Percentiles rank a stretch among this genome's conserved stretches.
Evolutionary conservation across 163 green algal species (phyloP).

Genomic region (Volvox carteri): DNA sequence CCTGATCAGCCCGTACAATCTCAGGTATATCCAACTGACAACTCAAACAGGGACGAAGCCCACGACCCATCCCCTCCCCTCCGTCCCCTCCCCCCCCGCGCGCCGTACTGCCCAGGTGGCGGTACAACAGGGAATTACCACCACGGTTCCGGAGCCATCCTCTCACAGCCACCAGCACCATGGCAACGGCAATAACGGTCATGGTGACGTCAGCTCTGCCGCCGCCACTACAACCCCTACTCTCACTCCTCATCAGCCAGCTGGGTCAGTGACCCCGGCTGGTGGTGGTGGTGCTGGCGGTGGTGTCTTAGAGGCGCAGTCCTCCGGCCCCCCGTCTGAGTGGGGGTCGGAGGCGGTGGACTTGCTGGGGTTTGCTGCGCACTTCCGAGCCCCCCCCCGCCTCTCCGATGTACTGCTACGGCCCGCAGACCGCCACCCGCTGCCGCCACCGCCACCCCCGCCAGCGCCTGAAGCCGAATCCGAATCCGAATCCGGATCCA

Average conservation of each 20-base stretch:
- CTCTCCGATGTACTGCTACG: conserved; percentile 21
- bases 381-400: conserved; percentile 25
- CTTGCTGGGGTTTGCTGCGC: conserved; percentile 13
- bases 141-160: background rate
- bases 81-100: no score
- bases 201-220: background rate
- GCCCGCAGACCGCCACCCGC: conserved; percentile 27
- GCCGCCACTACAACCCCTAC: no score
- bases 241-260: no score
- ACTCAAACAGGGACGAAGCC: no score
- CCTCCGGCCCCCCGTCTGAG: background rate
- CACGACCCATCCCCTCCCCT: no score
- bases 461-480: no score
- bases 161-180: background rate
- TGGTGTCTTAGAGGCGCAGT: no score
- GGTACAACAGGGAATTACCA: background rate
- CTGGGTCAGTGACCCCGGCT: no score
- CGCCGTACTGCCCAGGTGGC: no score
- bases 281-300: no score
- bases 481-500: background rate
- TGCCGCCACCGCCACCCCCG: conserved; percentile 11
- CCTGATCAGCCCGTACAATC: no score
- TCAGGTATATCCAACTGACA: no score
- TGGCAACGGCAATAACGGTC: conserved; percentile 16
- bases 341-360: conserved; percentile 22